A percentile compares a stretch with the other conserved stretches of the same genome.
Evolutionary conservation across 305 asterid species (phyloP).

Genomic region (Solanum hybrid): DNA sequence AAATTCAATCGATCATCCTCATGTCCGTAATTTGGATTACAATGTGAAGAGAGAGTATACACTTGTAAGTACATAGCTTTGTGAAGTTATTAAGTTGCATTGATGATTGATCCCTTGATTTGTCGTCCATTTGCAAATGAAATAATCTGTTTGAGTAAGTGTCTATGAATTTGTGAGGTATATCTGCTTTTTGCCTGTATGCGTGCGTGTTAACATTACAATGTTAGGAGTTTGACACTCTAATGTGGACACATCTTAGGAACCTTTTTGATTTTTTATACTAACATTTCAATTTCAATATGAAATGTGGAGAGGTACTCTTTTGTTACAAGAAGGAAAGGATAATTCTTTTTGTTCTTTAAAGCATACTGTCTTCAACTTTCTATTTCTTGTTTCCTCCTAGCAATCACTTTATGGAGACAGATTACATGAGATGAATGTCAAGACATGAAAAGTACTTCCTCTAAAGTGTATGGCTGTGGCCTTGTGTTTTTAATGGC

Average conservation of each 20-base stretch:
- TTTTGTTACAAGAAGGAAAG: background rate
- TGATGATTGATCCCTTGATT: background rate
- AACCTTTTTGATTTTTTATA: background rate
- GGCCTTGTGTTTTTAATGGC: background rate
- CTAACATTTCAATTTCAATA: background rate
- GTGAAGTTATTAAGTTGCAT: background rate
- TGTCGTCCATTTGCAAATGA: background rate
- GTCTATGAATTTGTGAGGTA: background rate
- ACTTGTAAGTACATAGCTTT: constrained; percentile 57
- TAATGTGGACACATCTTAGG: background rate
- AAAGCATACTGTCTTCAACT: background rate
- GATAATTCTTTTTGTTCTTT: background rate
- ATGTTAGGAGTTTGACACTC: background rate
- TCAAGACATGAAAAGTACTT: background rate
- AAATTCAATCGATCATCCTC: constrained; percentile 68
- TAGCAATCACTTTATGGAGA: background rate
- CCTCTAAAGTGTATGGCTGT: background rate
- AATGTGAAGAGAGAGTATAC: constrained; percentile 66
- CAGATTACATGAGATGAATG: background rate
- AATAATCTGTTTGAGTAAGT: background rate
- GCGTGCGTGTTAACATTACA: background rate
- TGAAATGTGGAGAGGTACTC: background rate
- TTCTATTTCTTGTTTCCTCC: background rate
- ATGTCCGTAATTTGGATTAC: constrained; percentile 79
- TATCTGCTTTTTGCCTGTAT: background rate